These are phyloP conservation scores for Vickermania ingenoplastis DNA, from an alignment of 208 protist species.

Conservation along the genomic window DNA sequence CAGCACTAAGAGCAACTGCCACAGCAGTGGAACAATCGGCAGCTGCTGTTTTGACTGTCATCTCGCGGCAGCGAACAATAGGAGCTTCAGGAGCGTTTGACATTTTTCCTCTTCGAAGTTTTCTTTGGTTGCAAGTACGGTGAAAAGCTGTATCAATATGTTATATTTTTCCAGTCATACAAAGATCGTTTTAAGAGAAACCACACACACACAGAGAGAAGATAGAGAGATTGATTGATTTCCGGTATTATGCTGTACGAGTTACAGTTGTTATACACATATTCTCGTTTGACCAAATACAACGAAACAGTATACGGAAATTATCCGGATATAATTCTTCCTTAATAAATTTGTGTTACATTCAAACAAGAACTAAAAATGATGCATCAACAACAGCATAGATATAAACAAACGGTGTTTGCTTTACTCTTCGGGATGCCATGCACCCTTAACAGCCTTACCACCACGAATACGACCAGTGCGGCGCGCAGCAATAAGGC, in stretches of 20 bases:
- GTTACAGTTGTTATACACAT: no score
- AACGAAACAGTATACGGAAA: no score
- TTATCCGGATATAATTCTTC: background rate
- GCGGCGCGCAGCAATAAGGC: constrained; percentile 94
- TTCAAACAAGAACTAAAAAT: background rate
- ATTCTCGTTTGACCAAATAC: no score
- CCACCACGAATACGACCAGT: constrained; percentile 95
- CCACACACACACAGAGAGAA: background rate
- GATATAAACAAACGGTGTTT: background rate
- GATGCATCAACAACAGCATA: no score
- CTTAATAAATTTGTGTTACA: background rate
- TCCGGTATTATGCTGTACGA: no score
- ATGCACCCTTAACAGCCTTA: constrained; percentile 80
- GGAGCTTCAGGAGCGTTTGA: constrained; percentile 14
- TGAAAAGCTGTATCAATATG: no score
- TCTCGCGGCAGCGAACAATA: constrained; percentile 28
- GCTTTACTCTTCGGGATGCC: constrained; percentile 79
- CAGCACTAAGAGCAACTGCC: constrained; percentile 53
- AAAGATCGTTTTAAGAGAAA: no score
- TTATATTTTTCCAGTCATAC: no score
- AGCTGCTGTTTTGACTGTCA: constrained; percentile 29
- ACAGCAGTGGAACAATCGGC: constrained; percentile 60
- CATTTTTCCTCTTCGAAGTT: constrained; percentile 16
- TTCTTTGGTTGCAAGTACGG: background rate
- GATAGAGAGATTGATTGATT: no score